Evolutionary conservation across 441 rosid species (phyloP), one percentile per base, ranked within the genome.

Genomic region (Eutrema salsugineum): DNA sequence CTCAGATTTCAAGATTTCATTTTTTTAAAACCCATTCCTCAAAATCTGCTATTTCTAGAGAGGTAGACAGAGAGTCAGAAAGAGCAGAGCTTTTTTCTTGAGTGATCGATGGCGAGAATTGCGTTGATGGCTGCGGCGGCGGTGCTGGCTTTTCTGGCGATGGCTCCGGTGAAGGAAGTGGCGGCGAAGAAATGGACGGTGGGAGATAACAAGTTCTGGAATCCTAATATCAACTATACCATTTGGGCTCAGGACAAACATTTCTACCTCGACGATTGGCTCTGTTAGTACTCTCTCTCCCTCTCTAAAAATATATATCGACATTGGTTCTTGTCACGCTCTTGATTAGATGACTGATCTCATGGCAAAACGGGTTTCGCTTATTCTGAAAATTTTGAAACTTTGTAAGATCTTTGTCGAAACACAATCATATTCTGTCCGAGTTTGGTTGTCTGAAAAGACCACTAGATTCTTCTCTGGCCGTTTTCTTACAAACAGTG

Each of bases 221-320:
- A 81, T 50, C 76, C 70, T 40, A 88, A 85, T 72, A 73, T 86
- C 16, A 94, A 91, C 82, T 91, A 85, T 78, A 90, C 93, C 40
- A 49, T 81, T 42, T 94, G 98, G 97, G 93, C 93, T 80, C 80
- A 84, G 50, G 87, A 48, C 75, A 88, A 83, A 72, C 91, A 91
- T 55, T 94, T 91, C 76, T 86, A 88, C 82, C 85, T 87, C 77
- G 98, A 86, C 10, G 97, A 94, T 67, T 91, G 98, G 96, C 98
- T 94, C 63, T 91, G 98, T 93, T 87, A 43, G 16, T 67, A 55
- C 22, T 35, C 62, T 75, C 43, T 54, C 64, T 55, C 62, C 48
- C 55, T 66, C 47, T 72, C 46, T 19, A 1, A 8, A 8, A 8
- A 8, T 33, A 8, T 8, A 33, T 28, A 28, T 28, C 38, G 1